Evolutionary conservation across 768 basidiomycete species (phyloP).

Genomic region (Glaciozyma martinii): DNA sequence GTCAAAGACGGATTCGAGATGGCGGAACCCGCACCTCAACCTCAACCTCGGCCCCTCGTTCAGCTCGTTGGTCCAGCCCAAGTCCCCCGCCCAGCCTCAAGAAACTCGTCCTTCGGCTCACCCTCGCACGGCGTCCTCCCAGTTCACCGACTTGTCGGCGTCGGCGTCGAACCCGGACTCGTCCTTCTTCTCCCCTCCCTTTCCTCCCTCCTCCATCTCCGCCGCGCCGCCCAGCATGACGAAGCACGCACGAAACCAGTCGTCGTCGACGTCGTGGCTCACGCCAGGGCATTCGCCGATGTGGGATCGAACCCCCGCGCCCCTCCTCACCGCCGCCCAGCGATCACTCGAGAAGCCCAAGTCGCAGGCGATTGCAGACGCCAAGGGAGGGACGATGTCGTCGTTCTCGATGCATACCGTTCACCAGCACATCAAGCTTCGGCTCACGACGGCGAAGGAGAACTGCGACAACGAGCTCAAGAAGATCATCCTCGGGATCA

Average conservation of each 20-base stretch:
- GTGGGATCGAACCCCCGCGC: constrained; percentile 34
- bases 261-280: constrained; percentile 18
- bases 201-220: background rate
- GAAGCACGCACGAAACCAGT: background rate
- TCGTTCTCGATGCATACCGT: constrained; percentile 42
- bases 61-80: constrained; percentile 10
- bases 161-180: background rate
- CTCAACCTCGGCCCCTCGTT: constrained; percentile 33
- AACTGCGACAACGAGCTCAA: constrained; percentile 94
- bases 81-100: background rate
- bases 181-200: background rate
- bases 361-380: background rate
- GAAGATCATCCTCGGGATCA: constrained; percentile 88
- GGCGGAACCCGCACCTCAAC: constrained; percentile 35
- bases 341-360: background rate
- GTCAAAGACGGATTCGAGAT: background rate
- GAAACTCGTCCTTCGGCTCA: background rate
- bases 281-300: constrained; percentile 30
- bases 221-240: background rate
- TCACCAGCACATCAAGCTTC: constrained; percentile 80
- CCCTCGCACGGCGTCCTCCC: constrained; percentile 3
- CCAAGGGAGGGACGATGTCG: constrained; percentile 7
- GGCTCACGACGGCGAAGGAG: constrained; percentile 86
- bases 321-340: constrained; percentile 25
- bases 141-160: background rate